Evolutionary conservation across 2,329 filamentous ascomycete genomes (phyloP), one percentile per base, ranked within the genome.

Genomic region (Pseudogymnoascus sp.): DNA sequence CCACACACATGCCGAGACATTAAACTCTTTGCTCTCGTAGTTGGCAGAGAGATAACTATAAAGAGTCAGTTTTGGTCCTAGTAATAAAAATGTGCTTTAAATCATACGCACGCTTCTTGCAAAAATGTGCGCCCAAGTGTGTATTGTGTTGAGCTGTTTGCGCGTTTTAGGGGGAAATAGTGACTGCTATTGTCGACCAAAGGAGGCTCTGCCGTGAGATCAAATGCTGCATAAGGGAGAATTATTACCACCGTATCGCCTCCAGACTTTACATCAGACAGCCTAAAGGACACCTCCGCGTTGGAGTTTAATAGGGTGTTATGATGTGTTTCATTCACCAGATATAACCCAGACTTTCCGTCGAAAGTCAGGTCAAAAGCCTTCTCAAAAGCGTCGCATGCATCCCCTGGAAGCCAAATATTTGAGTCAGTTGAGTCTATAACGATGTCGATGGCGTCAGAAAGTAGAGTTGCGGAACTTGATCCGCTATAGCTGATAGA

Each of bases 21-120:
- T 77, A 61, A 78, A 78, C 2, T 67, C 67, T 0, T 67, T 69
- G 18, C 74, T 74, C 64, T 77, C 75, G 61, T 77, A 77, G 65
- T 78, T 74, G 36, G 71, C 74, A 1, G 74, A 70, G 40, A 72
- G 69, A 62, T 74, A 74, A 13, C 71, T 73, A 21, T 21, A 21
- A 21, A 21, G 21, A 21, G 21, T 21, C 21, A 21, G 21, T 21
- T 21, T 21, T 4, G 21, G 21, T 21, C 21, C 21, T 21, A 21
- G 21, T 21, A 21, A 21, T 21, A 21, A 21, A 21, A 21, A 21
- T 21, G 21, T 21, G 21, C 21, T 4, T 21, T 3, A 21, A 21
- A 21, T 21, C 21, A 21, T 21, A 25, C 21, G 10, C 9, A 73
- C 59, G 72, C 71, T 64, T 73, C 71, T 64, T 74, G 72, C 6